Percentiles rank a stretch among this genome's conserved stretches.
These are phyloP conservation scores for Fusarium scirpi DNA, from an alignment of 2,329 filamentous ascomycete species.

Conservation along the genomic window DNA sequence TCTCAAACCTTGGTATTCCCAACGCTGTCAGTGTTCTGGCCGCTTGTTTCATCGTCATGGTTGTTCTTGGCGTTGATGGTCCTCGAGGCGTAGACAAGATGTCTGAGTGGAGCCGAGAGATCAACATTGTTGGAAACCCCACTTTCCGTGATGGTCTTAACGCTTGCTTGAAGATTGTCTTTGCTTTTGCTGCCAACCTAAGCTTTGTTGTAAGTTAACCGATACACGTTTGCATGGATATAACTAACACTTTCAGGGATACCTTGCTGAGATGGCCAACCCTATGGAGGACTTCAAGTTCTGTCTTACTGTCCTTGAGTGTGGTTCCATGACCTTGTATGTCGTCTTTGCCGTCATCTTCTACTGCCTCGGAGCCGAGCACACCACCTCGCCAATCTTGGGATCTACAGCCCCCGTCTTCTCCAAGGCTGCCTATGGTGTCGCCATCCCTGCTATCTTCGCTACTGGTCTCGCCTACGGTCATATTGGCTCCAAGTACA, in stretches of 20 bases:
- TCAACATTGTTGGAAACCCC: constrained; percentile 34
- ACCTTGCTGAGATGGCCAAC: constrained; percentile 43
- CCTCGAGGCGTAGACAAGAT: constrained; percentile 6
- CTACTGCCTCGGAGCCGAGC: constrained; percentile 43
- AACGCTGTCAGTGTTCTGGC: constrained; percentile 34
- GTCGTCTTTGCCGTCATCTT: constrained; percentile 40
- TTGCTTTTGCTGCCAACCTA: constrained; percentile 44
- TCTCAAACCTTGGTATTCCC: constrained; percentile 24
- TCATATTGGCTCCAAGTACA: constrained; percentile 46
- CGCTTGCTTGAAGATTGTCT: constrained; percentile 43
- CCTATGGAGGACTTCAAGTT: constrained; percentile 43
- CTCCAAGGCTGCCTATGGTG: constrained; percentile 44
- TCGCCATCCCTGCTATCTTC: constrained; percentile 41
- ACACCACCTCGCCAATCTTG: constrained; percentile 40
- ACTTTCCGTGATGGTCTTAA: constrained; percentile 43
- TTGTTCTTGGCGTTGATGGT: constrained; percentile 29
- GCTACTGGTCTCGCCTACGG: constrained; percentile 43
- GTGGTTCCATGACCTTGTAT: constrained; percentile 40
- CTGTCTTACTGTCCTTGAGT: constrained; percentile 34
- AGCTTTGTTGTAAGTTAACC: constrained; percentile 38
- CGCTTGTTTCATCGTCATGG: constrained; percentile 36
- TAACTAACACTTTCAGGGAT: not conserved
- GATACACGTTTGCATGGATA: fast-evolving
- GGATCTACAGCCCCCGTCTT: constrained; percentile 34
- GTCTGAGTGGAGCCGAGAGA: constrained; percentile 40